Base-by-base conservation (phyloP, 176 grass and related monocot genomes). In the Coix lacrymajobi region DNA sequence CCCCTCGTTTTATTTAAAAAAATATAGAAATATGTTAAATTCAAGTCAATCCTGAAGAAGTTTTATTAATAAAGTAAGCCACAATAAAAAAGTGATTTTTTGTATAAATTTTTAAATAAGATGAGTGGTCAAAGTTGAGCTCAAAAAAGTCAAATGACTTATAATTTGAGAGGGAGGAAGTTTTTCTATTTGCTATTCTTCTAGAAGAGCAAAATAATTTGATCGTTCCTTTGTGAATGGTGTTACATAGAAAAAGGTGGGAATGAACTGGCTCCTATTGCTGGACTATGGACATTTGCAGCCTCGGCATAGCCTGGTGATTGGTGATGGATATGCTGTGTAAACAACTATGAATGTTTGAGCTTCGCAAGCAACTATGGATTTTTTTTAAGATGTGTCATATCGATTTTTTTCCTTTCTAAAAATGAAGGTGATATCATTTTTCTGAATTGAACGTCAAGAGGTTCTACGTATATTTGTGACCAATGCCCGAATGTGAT, bases 201-300 rank as follows among this genome's bases (percentile, higher is more conserved):
- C 82, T 86, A 76, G 82, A 82, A 75, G 71, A 13, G 73, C 48
- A 73, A 78, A 73, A 87, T 68, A 52, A 49, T 15, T 46, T 49
- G 33, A 33, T 14, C 28, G 62, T 85, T 61, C 62, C 29, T 67
- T 81, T 85, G 22, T 45, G 71, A 82, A 80, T 82, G 65, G 43
- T 65, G 69, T 1, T 62, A 66, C 40, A 75, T 67, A 30, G 26
- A 66, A 33, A 33, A 57, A 63, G 65, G 16, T 72, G 45, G 45
- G 46, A 20, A 7, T 41, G 30, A 74, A 79, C 48, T 62, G 25
- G 12, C 46, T 51, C 30, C 34, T 41, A 24, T 73, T 71, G 43
- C 62, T 57, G 46, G 77, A 8, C 12, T 49, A 46, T 66, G 57
- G 58, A 57, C 52, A 63, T 20, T 13, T 66, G 43, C 69, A 57